A percentile compares a stretch with the other conserved stretches of the same genome.
Conservation (phyloP, 1,284 basidiomycete genomes). For the Tilletia horrida region DNA sequence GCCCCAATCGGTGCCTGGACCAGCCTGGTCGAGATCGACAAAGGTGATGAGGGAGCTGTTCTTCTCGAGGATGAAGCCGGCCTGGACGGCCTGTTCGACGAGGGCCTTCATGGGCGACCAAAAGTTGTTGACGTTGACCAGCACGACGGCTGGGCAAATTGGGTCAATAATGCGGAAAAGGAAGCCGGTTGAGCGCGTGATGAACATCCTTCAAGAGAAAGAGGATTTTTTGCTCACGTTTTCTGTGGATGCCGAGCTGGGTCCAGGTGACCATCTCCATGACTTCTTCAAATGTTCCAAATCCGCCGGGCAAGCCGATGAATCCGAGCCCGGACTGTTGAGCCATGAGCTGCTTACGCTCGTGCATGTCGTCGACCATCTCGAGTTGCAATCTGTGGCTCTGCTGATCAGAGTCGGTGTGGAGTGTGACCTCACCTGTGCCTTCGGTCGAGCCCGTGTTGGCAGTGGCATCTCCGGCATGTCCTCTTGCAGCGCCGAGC, state of each 20-base stretch:
- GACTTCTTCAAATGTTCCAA: conserved; percentile 85
- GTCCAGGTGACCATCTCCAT: conserved; percentile 88
- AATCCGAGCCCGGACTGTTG: conserved; percentile 69
- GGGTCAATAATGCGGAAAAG: too few species aligned
- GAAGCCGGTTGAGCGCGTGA: too few species aligned
- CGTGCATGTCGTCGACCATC: conserved; percentile 78
- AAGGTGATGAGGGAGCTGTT: conserved; percentile 37
- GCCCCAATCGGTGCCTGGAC: conserved; percentile 57
- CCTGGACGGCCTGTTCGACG: conserved; percentile 66
- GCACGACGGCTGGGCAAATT: conserved; percentile 66
- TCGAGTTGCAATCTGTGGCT: conserved; percentile 33
- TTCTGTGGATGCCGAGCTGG: conserved; percentile 80
- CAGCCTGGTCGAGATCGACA: conserved; percentile 66
- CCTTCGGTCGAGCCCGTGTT: conserved; percentile 37
- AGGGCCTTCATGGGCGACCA: conserved; percentile 74
- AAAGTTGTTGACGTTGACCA: conserved; percentile 76
- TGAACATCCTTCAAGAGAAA: too few species aligned
- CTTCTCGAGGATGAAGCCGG: conserved; percentile 63
- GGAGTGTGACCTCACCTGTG: conserved; percentile 48
- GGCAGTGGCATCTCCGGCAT: conserved; percentile 12
- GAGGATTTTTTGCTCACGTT: conserved; percentile 57
- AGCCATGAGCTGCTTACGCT: conserved; percentile 85
- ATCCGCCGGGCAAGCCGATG: conserved; percentile 82
- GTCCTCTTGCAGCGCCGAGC: conserved; percentile 49
- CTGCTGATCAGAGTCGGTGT: conserved; percentile 26